phyloP scores from a whole-genome alignment of 1,284 basidiomycete genomes.

The Mycena sp. region DNA sequence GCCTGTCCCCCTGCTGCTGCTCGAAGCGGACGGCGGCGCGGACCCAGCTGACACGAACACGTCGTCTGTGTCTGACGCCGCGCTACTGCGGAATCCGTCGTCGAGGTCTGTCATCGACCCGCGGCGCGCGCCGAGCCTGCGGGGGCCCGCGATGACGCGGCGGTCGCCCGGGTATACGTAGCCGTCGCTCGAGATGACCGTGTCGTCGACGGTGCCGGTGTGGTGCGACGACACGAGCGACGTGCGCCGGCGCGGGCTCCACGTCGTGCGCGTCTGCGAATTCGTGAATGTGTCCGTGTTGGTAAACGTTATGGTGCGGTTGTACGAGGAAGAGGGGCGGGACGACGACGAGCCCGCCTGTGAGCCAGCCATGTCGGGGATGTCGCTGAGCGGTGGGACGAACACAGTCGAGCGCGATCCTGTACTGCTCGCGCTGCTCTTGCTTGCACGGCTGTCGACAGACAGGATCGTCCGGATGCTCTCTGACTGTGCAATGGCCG shows the following conservation, averaged over 20 bases:
- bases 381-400: slow-evolving; percentile 70
- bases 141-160: slow-evolving; percentile 71
- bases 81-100: slow-evolving; percentile 62
- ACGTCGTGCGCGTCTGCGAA: slow-evolving; percentile 27
- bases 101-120: slow-evolving; percentile 81
- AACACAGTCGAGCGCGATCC: slow-evolving; percentile 77
- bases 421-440: slow-evolving; percentile 45
- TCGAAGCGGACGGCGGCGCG: neutral
- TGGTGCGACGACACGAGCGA: slow-evolving; percentile 66
- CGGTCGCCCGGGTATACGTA: slow-evolving; percentile 76
- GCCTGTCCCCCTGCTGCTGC: slow-evolving; percentile 2
- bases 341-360: slow-evolving; percentile 23
- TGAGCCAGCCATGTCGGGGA: slow-evolving; percentile 75
- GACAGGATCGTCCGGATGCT: slow-evolving; percentile 72
- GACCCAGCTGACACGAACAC: slow-evolving; percentile 39
- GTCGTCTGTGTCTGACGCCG: slow-evolving; percentile 36
- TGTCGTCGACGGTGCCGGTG: slow-evolving; percentile 74
- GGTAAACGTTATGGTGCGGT: neutral
- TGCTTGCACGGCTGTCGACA: slow-evolving; percentile 49
- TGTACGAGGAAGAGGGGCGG: neutral
- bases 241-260: slow-evolving; percentile 41
- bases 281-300: neutral
- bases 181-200: slow-evolving; percentile 65
- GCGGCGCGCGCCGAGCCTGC: slow-evolving; percentile 65
- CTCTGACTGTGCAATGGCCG: slow-evolving; percentile 8